Base-by-base conservation (phyloP, 2,329 filamentous ascomycete genomes). In the Colletotrichum gigasporum region DNA sequence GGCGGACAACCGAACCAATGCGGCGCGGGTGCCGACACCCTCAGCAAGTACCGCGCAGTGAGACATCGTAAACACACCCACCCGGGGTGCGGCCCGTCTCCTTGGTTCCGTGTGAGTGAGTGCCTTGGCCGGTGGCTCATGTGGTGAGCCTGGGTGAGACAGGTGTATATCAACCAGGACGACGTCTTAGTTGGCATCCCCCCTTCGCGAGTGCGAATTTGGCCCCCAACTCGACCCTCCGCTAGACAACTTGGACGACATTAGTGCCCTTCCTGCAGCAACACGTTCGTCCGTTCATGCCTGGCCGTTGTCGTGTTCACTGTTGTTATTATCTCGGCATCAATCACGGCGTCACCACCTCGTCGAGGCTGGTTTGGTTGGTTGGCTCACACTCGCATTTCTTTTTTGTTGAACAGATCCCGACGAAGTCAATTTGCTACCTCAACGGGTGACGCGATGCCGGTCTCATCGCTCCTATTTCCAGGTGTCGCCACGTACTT, bases 401-500 rank as follows among this genome's bases (percentile, higher is more conserved):
- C n/a, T n/a, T n/a, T n/a, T n/a, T 14, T 30, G 10, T 5, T 37
- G 48, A 48, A 54, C 5, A 35, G 28, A 32, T 48, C 28, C 50
- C 56, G 62, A 61, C 20, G 28, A 62, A 62, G 48, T 61, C 3
- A 16, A 44, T 47, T 60, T 64, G 56, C 56, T 61, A 64, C 48
- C 56, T 61, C 28, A 64, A 64, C 62, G 56, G 62, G 50, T 54
- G 62, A 64, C 56, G 56, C 56, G 62, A 64, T 61, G 62, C 56
- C 56, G 48, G 57, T 56, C 34, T 53, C 62, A 64, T 64, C 62
- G 62, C 62, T 55, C 5, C 28, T 48, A 42, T 64, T 64, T 64
- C 62, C 62, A 64, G 62, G 62, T 64, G 65, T 65, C 63, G 63
- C 63, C 63, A 65, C 63, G 63, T 65, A 26, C 63, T 50, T 65